Percentiles rank a stretch among this genome's conserved stretches.
Conservation (phyloP, 306 rosid species). For the Vachellia pachyceras region DNA sequence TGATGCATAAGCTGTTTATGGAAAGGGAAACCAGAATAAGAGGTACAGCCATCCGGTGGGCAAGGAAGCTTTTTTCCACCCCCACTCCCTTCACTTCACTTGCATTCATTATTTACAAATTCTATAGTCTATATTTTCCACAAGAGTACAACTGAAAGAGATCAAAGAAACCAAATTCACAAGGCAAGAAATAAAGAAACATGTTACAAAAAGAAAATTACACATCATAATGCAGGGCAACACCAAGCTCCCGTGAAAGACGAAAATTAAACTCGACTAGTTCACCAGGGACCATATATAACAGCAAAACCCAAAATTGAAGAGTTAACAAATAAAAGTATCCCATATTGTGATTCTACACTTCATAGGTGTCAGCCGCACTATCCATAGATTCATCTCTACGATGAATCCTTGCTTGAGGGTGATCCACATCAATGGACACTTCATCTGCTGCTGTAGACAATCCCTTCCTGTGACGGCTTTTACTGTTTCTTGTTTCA, state of each 20-base stretch:
- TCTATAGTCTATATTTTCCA: slow-evolving; percentile 34
- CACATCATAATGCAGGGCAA: slow-evolving; percentile 36
- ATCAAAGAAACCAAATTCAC: background rate
- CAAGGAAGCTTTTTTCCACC: background rate
- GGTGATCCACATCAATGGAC: slow-evolving; percentile 61
- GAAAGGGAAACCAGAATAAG: background rate
- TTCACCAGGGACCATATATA: background rate
- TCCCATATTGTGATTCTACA: slow-evolving; percentile 46
- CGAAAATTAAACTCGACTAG: background rate
- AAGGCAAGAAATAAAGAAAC: no score
- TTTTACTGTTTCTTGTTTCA: slow-evolving; percentile 63
- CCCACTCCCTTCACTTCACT: slow-evolving; percentile 29
- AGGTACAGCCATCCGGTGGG: background rate
- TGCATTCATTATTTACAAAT: slow-evolving; percentile 50
- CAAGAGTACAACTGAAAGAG: slow-evolving; percentile 32
- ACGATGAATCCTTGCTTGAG: slow-evolving; percentile 61
- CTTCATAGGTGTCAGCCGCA: slow-evolving; percentile 63
- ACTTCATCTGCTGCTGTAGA: slow-evolving; percentile 76
- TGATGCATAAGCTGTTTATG: background rate
- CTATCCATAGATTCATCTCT: slow-evolving; percentile 95
- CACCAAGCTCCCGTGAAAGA: slow-evolving; percentile 25
- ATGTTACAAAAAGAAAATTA: slow-evolving; percentile 39
- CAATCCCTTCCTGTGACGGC: slow-evolving; percentile 57
- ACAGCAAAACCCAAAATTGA: slow-evolving; percentile 35
- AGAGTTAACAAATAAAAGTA: background rate